Conservation (phyloP, 2,329 filamentous ascomycete species). For the Exophiala mesophila region DNA sequence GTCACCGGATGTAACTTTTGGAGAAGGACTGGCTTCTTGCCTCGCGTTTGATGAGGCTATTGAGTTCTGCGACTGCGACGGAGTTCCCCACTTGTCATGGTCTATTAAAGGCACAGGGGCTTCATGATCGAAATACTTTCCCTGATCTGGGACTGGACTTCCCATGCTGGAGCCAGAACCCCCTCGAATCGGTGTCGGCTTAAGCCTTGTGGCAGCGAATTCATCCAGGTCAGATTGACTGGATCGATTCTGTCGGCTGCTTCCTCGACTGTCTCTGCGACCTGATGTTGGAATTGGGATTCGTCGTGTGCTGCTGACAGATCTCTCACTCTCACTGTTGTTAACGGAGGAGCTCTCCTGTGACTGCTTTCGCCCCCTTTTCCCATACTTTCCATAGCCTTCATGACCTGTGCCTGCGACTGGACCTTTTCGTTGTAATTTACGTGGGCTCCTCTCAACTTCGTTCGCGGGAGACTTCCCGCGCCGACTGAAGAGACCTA, state of each 20-base stretch:
- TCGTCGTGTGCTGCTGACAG: constrained; percentile 35
- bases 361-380: constrained; percentile 42
- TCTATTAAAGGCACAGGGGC: not conserved
- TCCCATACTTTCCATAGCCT: constrained; percentile 47
- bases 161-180: constrained; percentile 33
- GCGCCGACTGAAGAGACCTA: constrained; percentile 64
- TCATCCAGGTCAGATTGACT: constrained; percentile 44
- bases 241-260: constrained; percentile 25
- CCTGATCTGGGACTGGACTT: constrained; percentile 21
- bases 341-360: constrained; percentile 31
- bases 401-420: constrained; percentile 92
- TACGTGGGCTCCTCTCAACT: constrained; percentile 50
- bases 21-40: not conserved
- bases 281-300: constrained; percentile 34
- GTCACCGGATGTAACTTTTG: not conserved
- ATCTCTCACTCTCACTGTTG: constrained; percentile 35
- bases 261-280: constrained; percentile 40
- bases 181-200: constrained; percentile 47
- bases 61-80: constrained; percentile 26
- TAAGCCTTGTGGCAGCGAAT: constrained; percentile 43
- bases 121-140: not conserved
- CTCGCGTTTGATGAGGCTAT: constrained; percentile 14
- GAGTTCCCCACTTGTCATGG: constrained; percentile 19
- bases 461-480: constrained; percentile 62
- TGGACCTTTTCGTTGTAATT: constrained; percentile 71